These are phyloP conservation scores for Podospora bellae-mahoneyi DNA, from an alignment of 495 filamentous ascomycete species.

Conservation along the genomic window DNA sequence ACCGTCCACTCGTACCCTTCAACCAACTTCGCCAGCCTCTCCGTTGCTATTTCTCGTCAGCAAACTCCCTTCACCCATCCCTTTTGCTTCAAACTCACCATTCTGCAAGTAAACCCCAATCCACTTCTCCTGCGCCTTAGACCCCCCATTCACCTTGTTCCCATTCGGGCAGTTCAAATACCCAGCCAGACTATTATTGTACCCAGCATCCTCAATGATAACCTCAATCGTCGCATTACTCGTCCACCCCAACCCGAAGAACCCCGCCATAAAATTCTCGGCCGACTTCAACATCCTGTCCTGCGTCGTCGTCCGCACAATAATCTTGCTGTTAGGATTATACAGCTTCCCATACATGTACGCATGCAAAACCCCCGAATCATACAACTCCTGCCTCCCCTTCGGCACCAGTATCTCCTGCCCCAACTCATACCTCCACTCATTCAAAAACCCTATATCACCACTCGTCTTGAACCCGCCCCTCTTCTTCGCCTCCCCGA, in stretches of 20 bases:
- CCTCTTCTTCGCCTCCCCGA: conserved; percentile 50
- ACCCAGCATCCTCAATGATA: conserved; percentile 58
- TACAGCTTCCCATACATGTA: conserved; percentile 62
- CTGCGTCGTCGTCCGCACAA: conserved; percentile 60
- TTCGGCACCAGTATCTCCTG: conserved; percentile 57
- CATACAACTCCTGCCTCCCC: conserved; percentile 58
- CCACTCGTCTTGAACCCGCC: conserved; percentile 53
- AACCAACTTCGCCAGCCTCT: conserved; percentile 45
- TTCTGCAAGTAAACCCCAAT: conserved; percentile 50
- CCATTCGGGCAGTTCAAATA: conserved; percentile 52
- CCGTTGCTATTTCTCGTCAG: conserved; percentile 36
- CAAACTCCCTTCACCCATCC: background rate
- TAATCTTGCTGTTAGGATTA: conserved; percentile 57
- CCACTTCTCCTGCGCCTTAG: conserved; percentile 53
- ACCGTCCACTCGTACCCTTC: conserved; percentile 50
- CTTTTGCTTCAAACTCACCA: conserved; percentile 12
- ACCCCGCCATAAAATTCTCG: conserved; percentile 68
- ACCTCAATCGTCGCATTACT: conserved; percentile 58
- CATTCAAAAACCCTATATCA: conserved; percentile 56
- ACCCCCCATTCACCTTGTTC: conserved; percentile 51
- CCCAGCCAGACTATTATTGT: conserved; percentile 68
- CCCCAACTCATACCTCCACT: conserved; percentile 72
- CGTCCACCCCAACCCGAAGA: conserved; percentile 59
- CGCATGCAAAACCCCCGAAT: conserved; percentile 62
- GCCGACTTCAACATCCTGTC: conserved; percentile 73